Evolutionary conservation across 2,329 filamentous ascomycete genomes (phyloP), one percentile per base, ranked within the genome.

Genomic region (Talaromyces sp.): DNA sequence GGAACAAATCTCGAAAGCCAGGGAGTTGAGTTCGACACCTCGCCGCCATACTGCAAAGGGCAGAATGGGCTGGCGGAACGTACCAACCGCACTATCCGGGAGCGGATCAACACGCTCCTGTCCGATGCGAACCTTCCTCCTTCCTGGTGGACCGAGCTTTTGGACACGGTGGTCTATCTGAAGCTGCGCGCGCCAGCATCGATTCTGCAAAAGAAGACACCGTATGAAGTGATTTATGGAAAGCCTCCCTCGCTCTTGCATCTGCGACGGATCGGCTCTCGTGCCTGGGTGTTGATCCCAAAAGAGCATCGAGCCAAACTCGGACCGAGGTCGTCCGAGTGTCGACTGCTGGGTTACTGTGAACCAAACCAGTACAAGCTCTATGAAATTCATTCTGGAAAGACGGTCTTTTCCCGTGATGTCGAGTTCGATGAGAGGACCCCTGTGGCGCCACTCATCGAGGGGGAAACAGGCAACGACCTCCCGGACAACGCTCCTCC

Each of bases 51-150:
- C 44, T 37, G 20, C 20, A 47, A 47, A 47, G 44, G 44, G 32
- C 44, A 47, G 20, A 37, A 47, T 47, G 16, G 37, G 10, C 37
- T 41, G 16, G 47, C 47, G 29, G 47, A 49, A 42, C 37, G 37
- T 13, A 49, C 36, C 1, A 49, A 49, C 24, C 47, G 47, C 13
- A 49, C 47, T 49, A 49, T 43, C 37, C 37, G 29, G 47, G 37
- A 43, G 47, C 40, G 40, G 14, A 36, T 36, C 33, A 42, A 42
- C 24, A 42, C 40, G 40, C 40, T 45, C 29, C 44, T 47, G 19
- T 27, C 20, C 14, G 20, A 36, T 36, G 3, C 44, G 30, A 47
- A 47, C 14, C 17, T 47, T 47, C 14, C 43, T 36, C 29, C 42
- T 45, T 47, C 43, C 43, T 47, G 30, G 43, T 47, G 27, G 43